Evolutionary conservation across 139 green algal genomes (phyloP).

Genomic region (Volvox africanus): DNA sequence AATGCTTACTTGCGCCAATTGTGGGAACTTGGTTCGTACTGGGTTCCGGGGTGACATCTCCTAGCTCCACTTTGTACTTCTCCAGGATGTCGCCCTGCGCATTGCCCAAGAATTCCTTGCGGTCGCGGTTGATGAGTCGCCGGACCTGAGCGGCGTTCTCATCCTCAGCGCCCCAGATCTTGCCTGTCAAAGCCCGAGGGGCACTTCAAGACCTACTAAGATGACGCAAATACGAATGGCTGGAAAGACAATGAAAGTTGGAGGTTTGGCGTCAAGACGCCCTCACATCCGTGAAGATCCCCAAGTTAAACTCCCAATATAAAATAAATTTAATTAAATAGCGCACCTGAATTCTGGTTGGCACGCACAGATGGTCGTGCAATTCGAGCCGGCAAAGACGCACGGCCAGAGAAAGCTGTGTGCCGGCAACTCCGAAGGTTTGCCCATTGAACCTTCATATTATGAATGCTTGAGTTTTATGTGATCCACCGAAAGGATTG

Average conservation of each 20-base stretch:
- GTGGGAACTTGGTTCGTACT: slow-evolving; percentile 7
- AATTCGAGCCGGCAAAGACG: neutral
- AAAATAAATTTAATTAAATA: neutral
- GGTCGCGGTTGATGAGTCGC: slow-evolving; percentile 80
- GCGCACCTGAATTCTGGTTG: slow-evolving; percentile 39
- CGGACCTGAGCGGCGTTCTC: slow-evolving; percentile 80
- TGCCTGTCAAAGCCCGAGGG: neutral
- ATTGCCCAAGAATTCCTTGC: slow-evolving; percentile 82
- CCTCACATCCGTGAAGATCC: neutral
- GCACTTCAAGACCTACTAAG: too few species aligned
- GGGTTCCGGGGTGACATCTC: slow-evolving; percentile 7
- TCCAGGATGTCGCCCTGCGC: slow-evolving; percentile 56
- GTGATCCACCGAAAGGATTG: too few species aligned
- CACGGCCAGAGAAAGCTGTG: neutral
- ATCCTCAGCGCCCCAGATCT: slow-evolving; percentile 46
- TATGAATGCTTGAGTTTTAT: too few species aligned
- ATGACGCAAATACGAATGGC: too few species aligned
- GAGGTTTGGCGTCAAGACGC: neutral
- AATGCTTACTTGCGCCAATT: slow-evolving; percentile 6
- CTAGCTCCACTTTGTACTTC: slow-evolving; percentile 62
- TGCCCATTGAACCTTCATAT: slow-evolving; percentile 13
- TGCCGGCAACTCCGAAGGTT: neutral
- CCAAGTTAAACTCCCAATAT: neutral
- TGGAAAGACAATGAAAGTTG: neutral
- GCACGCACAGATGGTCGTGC: slow-evolving; percentile 9